Percentiles rank a stretch among this genome's conserved stretches.
These are phyloP conservation scores for Tricholoma sp. DNA, from an alignment of 768 basidiomycete genomes.

Conservation along the genomic window DNA sequence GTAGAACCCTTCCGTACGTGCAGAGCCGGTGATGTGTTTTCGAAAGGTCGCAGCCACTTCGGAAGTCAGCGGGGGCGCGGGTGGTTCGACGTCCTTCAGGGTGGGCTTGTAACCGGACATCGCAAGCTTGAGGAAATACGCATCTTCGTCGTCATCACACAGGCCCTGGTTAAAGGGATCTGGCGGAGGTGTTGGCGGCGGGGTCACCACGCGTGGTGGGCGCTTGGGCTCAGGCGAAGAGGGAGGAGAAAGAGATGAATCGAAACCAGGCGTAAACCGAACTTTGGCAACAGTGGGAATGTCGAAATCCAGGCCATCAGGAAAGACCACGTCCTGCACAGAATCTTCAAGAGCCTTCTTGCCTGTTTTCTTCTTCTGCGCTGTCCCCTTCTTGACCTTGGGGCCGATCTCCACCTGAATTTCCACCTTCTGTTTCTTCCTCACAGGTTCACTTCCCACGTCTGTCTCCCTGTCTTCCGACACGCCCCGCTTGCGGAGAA, in stretches of 20 bases:
- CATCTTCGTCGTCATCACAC: conserved; percentile 85
- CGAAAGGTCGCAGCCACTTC: conserved; percentile 53
- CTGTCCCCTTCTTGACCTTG: conserved; percentile 30
- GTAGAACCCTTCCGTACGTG: conserved; percentile 93
- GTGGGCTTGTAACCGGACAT: conserved; percentile 35
- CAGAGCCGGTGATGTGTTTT: conserved; percentile 79
- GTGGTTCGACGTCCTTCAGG: conserved; percentile 16
- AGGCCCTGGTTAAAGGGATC: conserved; percentile 53
- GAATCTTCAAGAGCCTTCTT: conserved; percentile 23
- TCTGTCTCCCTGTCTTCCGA: conserved; percentile 36
- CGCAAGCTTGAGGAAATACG: conserved; percentile 70
- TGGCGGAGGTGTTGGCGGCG: conserved; percentile 42
- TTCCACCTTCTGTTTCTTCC: conserved; percentile 39
- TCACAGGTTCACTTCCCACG: conserved; percentile 32
- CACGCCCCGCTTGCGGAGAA: conserved; percentile 37
- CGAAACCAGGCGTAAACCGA: conserved; percentile 37
- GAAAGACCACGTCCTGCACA: conserved; percentile 47
- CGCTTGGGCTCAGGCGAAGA: conserved; percentile 31
- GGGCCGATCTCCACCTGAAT: conserved; percentile 18
- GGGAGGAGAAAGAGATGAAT: conserved; percentile 46
- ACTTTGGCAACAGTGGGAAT: conserved; percentile 47
- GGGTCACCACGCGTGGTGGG: conserved; percentile 27
- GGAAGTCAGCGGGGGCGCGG: conserved; percentile 22
- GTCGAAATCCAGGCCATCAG: conserved; percentile 44
- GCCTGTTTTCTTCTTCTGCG: conserved; percentile 40